A percentile compares a stretch with the other conserved stretches of the same genome.
Evolutionary conservation across 2,329 filamentous ascomycete genomes (phyloP).

Genomic region (Diaporthe batatas): DNA sequence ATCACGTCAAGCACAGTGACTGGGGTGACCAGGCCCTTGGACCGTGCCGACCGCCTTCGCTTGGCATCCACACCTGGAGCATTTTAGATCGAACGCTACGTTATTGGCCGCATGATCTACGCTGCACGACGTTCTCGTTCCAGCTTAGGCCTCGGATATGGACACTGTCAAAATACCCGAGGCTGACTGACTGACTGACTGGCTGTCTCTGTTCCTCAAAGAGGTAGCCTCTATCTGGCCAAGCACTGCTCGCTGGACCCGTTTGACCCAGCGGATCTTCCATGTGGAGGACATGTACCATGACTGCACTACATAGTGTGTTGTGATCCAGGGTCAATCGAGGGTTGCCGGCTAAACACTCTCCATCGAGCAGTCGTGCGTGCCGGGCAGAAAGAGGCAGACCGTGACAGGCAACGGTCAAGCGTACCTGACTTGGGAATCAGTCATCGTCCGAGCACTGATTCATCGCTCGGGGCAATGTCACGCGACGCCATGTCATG

Average conservation of each 20-base stretch:
- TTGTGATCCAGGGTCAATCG: no score
- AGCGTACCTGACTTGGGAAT: slow-evolving; percentile 11
- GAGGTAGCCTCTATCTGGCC: no score
- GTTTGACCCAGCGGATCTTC: no score
- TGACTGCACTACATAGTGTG: neutral
- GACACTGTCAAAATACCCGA: slow-evolving; percentile 29
- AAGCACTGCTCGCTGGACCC: no score
- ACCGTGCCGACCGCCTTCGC: slow-evolving; percentile 31
- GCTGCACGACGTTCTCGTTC: slow-evolving; percentile 34
- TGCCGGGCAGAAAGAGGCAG: neutral
- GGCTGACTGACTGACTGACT: neutral
- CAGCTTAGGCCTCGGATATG: slow-evolving; percentile 37
- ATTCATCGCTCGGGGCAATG: slow-evolving; percentile 33
- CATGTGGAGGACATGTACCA: neutral
- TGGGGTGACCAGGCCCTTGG: slow-evolving; percentile 15
- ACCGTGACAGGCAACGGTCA: neutral
- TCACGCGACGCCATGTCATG: slow-evolving; percentile 39
- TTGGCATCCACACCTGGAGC: slow-evolving; percentile 37
- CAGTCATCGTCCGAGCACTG: slow-evolving; percentile 16
- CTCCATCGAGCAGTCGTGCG: neutral
- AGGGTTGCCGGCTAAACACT: neutral
- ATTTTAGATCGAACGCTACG: slow-evolving; percentile 39
- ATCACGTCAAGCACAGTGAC: slow-evolving; percentile 34
- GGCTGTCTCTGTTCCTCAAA: neutral
- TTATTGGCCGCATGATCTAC: slow-evolving; percentile 40